Conservation (phyloP, 1,139 yeast species). For the Geotrichum candidum region DNA sequence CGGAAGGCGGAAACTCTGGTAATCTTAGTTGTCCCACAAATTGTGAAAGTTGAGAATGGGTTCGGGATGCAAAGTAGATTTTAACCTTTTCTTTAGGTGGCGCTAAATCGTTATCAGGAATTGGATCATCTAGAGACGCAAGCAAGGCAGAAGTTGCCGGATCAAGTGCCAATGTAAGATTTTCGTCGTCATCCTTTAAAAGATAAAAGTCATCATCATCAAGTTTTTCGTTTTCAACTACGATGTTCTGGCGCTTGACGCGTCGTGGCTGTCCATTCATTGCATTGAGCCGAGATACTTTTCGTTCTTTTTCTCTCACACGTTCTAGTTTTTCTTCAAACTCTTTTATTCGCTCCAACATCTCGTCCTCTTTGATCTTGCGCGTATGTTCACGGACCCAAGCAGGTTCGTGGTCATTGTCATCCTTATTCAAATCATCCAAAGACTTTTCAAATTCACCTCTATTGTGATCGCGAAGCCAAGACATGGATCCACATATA, state of each 20-base stretch:
- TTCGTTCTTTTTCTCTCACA: conserved; percentile 23
- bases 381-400: conserved; percentile 36
- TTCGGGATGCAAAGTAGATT: conserved; percentile 71
- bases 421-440: conserved; percentile 28
- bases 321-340: conserved; percentile 39
- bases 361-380: conserved; percentile 30
- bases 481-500: conserved; percentile 79
- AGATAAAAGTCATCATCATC: conserved; percentile 12
- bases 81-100: conserved; percentile 29
- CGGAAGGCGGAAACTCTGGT: conserved; percentile 60
- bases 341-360: conserved; percentile 34
- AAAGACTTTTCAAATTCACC: conserved; percentile 24
- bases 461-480: conserved; percentile 64
- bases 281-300: conserved; percentile 17
- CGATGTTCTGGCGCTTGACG: background rate
- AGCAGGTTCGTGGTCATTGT: conserved; percentile 43
- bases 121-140: conserved; percentile 12
- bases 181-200: conserved; percentile 10
- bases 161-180: conserved; percentile 12
- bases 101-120: background rate
- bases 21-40: conserved; percentile 66
- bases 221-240: conserved; percentile 5
- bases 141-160: conserved; percentile 9
- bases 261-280: background rate
- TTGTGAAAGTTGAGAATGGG: conserved; percentile 85